Evolutionary conservation across 169 alveolate species (phyloP).

Genomic region (Cryptosporidium muris): DNA sequence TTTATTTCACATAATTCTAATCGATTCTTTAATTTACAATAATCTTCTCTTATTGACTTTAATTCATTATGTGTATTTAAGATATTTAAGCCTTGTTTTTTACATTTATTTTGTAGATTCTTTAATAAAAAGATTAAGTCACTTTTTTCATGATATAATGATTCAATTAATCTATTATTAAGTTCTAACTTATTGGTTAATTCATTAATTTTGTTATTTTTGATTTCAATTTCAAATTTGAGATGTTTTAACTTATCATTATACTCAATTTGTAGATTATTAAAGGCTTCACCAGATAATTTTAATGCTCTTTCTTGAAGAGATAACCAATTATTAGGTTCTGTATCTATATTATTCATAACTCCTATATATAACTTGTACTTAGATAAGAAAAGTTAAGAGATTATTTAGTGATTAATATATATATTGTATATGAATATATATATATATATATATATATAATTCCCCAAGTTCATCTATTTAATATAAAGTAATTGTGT

Average conservation of each 20-base stretch:
- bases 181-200: slow-evolving; percentile 21
- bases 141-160: slow-evolving; percentile 25
- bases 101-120: slow-evolving; percentile 7
- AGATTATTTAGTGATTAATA: neutral
- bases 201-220: slow-evolving; percentile 30
- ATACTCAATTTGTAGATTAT: slow-evolving; percentile 11
- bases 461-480: too few relatives aligned
- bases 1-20: slow-evolving; percentile 15
- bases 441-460: too few relatives aligned
- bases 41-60: slow-evolving; percentile 25
- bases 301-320: slow-evolving; percentile 54
- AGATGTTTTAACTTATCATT: slow-evolving; percentile 26
- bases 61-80: slow-evolving; percentile 7
- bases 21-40: slow-evolving; percentile 1
- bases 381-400: neutral
- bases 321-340: slow-evolving; percentile 47
- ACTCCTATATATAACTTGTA: neutral
- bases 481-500: too few relatives aligned
- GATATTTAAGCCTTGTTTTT: slow-evolving; percentile 6
- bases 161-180: slow-evolving; percentile 11
- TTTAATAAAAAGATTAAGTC: slow-evolving; percentile 16
- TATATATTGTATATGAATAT: neutral
- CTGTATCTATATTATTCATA: slow-evolving; percentile 20
- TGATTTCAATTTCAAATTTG: slow-evolving; percentile 16
- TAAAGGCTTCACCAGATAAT: slow-evolving; percentile 50